Evolutionary conservation across 352 stramenopile species (phyloP).

Genomic region (Phytophthora chlamydospora): DNA sequence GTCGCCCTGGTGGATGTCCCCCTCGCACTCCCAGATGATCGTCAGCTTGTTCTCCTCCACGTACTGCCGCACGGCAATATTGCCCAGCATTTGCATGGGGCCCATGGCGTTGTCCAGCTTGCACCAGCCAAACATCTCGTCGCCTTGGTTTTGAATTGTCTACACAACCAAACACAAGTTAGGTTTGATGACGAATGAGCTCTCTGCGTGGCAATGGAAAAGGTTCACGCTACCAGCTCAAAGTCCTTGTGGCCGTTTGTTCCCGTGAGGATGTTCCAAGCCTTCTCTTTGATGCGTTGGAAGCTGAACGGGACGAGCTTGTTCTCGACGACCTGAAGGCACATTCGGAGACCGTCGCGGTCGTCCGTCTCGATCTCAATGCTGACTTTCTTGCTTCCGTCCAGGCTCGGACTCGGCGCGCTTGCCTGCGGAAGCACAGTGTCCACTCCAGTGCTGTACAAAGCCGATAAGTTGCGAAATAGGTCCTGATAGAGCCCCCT

Average conservation of each 20-base stretch:
- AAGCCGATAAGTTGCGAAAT: conserved; percentile 40
- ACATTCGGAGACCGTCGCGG: conserved; percentile 39
- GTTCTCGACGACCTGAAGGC: conserved; percentile 53
- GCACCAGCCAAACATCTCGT: conserved; percentile 52
- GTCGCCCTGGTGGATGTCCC: conserved; percentile 29
- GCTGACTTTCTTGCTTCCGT: conserved; percentile 44
- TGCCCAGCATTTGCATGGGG: conserved; percentile 36
- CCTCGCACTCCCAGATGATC: conserved; percentile 57
- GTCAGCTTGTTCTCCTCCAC: conserved; percentile 45
- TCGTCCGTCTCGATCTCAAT: conserved; percentile 51
- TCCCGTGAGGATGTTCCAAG: conserved; percentile 45
- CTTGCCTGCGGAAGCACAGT: conserved; percentile 33
- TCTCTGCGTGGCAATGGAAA: not conserved
- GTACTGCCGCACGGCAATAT: conserved; percentile 51
- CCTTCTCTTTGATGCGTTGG: conserved; percentile 30
- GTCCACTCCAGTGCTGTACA: conserved; percentile 31
- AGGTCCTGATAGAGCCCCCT: conserved; percentile 42
- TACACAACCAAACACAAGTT: conserved; percentile 17
- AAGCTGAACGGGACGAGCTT: conserved; percentile 41
- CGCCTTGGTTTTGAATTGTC: conserved; percentile 41
- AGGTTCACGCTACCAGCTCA: conserved; percentile 29
- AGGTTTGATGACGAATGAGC: not conserved
- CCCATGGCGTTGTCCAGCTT: conserved; percentile 42
- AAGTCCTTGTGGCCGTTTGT: conserved; percentile 33
- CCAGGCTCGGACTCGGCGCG: conserved; percentile 18